Conservation (phyloP, 257 asterid species). For the Solanum chmielewskii region DNA sequence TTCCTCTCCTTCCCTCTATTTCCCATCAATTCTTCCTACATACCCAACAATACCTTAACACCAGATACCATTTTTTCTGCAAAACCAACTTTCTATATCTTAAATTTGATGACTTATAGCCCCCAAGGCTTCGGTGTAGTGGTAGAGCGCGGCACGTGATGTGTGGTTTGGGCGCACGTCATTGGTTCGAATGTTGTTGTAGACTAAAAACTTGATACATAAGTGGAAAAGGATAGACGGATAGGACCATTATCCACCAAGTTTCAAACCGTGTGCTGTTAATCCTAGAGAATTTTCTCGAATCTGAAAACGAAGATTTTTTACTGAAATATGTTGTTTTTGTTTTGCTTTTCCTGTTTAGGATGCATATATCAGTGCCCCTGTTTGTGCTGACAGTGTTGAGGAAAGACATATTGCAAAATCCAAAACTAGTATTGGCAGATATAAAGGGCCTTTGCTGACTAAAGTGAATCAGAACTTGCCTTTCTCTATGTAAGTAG, state of each 20-base stretch:
- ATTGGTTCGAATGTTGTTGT: neutral
- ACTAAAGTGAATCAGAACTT: conserved; percentile 13
- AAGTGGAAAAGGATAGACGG: neutral
- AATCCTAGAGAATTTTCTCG: neutral
- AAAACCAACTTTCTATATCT: neutral
- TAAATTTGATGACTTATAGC: neutral
- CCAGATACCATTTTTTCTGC: neutral
- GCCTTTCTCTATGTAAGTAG: conserved; percentile 23
- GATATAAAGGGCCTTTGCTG: conserved; percentile 25
- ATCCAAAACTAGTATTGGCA: neutral
- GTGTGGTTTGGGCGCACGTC: neutral
- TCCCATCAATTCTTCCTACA: no score
- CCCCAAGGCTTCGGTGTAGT: neutral
- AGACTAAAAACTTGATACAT: neutral
- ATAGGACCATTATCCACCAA: neutral
- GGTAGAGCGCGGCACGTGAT: neutral
- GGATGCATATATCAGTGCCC: conserved; percentile 42
- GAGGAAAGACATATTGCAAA: neutral
- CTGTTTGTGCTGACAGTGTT: neutral
- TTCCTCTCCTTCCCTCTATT: no score
- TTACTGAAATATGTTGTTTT: neutral
- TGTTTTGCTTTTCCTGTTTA: neutral
- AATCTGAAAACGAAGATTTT: neutral
- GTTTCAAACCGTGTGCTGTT: neutral
- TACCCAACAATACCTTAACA: no score